Evolutionary conservation across 768 basidiomycete species (phyloP).

Genomic region (Kockovaella imperatae): DNA sequence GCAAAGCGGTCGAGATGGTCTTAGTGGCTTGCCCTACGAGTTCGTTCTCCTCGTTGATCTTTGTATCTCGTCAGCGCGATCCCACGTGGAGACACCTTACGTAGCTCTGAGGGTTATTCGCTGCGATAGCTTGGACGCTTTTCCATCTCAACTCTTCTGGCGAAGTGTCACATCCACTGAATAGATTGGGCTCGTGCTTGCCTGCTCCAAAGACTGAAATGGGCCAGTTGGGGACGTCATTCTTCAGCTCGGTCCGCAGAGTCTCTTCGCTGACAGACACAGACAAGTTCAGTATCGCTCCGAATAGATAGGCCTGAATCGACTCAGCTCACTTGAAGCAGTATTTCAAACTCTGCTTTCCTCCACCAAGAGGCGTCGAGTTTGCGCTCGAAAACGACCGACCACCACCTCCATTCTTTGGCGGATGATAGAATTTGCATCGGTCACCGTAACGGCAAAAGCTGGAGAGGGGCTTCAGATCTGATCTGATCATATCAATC

Average conservation of each 20-base stretch:
- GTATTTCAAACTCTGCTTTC: constrained; percentile 6
- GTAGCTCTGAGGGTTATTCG: constrained; percentile 59
- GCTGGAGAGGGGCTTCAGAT: too few species aligned
- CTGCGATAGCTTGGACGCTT: constrained; percentile 54
- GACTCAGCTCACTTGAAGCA: constrained; percentile 16
- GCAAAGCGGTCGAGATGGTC: constrained; percentile 18
- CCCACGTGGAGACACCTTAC: too few species aligned
- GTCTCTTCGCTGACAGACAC: constrained; percentile 52
- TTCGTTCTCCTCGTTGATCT: constrained; percentile 25
- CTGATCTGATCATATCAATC: too few species aligned
- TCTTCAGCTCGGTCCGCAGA: constrained; percentile 59
- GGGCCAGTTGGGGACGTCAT: constrained; percentile 71
- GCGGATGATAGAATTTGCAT: constrained; percentile 22
- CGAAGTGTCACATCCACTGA: constrained; percentile 63
- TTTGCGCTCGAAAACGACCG: constrained; percentile 2
- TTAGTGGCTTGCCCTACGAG: constrained; percentile 16
- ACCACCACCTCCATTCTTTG: neutral
- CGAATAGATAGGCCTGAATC: neutral
- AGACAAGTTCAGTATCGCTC: neutral
- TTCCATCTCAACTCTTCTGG: constrained; percentile 70
- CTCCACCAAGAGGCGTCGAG: constrained; percentile 6
- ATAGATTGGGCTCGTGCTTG: constrained; percentile 62
- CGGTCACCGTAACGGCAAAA: constrained; percentile 14
- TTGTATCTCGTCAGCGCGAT: neutral
- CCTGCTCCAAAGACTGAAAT: constrained; percentile 69